Conservation (phyloP, 305 asterid genomes). For the Rubia balearica region DNA sequence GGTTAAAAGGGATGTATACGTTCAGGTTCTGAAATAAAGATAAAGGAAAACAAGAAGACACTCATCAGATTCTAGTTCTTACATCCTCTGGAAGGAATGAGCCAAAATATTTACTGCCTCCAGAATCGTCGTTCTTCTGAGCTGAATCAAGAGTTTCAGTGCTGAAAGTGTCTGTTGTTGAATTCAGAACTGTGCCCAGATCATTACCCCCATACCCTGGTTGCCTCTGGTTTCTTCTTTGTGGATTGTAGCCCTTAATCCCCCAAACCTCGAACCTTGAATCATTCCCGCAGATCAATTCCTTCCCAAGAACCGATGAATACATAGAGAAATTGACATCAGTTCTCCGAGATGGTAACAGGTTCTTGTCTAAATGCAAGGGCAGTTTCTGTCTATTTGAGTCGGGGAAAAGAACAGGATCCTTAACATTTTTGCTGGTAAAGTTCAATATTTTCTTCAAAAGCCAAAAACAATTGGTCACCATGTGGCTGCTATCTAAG, state of each 20-base stretch:
- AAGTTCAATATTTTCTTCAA: conserved; percentile 77
- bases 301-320: conserved; percentile 70
- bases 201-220: conserved; percentile 61
- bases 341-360: conserved; percentile 83
- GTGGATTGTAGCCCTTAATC: conserved; percentile 68
- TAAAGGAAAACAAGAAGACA: background rate
- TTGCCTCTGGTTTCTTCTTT: conserved; percentile 60
- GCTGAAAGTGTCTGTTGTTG: conserved; percentile 34
- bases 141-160: conserved; percentile 22
- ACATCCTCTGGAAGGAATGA: conserved; percentile 72
- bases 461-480: conserved; percentile 93
- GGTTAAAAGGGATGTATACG: background rate
- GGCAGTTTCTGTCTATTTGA: conserved; percentile 50
- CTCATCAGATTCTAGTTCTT: conserved; percentile 27
- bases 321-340: conserved; percentile 85
- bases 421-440: conserved; percentile 51
- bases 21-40: background rate
- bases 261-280: conserved; percentile 92
- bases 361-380: conserved; percentile 55
- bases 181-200: conserved; percentile 51
- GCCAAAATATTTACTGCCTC: conserved; percentile 59
- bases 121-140: conserved; percentile 36
- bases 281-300: conserved; percentile 70
- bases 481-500: conserved; percentile 99
- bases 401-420: conserved; percentile 69